phyloP scores from a whole-genome alignment of 768 basidiomycete species.

The Trametes meyenii region DNA sequence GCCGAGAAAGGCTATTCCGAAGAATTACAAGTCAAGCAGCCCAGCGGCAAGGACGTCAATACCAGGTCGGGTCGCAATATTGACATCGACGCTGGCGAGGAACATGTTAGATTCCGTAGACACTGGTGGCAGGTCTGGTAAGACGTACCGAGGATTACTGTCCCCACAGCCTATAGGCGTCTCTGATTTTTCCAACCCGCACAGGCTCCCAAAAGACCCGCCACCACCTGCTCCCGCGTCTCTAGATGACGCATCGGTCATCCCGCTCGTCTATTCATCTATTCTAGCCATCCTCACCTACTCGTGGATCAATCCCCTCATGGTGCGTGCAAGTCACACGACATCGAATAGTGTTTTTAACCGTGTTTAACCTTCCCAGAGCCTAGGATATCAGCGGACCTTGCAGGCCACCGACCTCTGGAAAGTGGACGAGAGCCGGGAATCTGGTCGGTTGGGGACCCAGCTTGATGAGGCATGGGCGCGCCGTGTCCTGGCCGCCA shows the following conservation, averaged over 20 bases:
- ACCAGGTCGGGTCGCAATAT: slow-evolving; percentile 16
- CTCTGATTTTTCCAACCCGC: not conserved
- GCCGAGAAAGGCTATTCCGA: slow-evolving; percentile 13
- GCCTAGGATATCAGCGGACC: slow-evolving; percentile 70
- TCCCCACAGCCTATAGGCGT: too few relatives aligned
- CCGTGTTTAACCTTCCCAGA: slow-evolving; percentile 33
- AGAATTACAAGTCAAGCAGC: slow-evolving; percentile 7
- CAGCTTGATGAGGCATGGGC: slow-evolving; percentile 60
- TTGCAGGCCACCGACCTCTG: slow-evolving; percentile 77
- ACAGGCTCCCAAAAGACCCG: slow-evolving; percentile 60
- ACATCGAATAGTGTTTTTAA: not conserved
- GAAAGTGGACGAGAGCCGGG: slow-evolving; percentile 57
- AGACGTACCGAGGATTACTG: not conserved
- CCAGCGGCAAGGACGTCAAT: not conserved
- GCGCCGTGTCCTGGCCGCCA: slow-evolving; percentile 48
- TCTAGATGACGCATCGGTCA: slow-evolving; percentile 60
- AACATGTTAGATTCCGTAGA: slow-evolving; percentile 43
- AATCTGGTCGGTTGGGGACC: slow-evolving; percentile 51
- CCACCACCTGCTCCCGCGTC: slow-evolving; percentile 59
- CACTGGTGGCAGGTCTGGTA: slow-evolving; percentile 63
- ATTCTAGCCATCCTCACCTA: slow-evolving; percentile 64
- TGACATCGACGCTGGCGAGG: slow-evolving; percentile 34
- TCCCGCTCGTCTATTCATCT: slow-evolving; percentile 61
- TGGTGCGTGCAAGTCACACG: slow-evolving; percentile 39
- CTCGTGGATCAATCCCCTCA: slow-evolving; percentile 64